Conservation (phyloP, 1,284 basidiomycete species). For the Veloporphyrellus conicus region DNA sequence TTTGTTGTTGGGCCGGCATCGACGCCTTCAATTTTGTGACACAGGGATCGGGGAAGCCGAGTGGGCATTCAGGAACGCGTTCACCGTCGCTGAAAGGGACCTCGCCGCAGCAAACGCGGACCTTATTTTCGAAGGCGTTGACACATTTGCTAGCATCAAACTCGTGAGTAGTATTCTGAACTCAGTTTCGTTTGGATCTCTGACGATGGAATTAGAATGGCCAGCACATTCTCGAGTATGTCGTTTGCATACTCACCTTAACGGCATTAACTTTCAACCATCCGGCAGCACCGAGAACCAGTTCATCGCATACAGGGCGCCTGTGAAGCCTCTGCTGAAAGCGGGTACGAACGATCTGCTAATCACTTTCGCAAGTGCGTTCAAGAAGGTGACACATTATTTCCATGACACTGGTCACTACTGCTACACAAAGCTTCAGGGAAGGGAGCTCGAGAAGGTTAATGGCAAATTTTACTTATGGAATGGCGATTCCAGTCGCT, state of each 20-base stretch:
- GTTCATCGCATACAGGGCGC: conserved; percentile 66
- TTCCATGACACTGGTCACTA: not conserved
- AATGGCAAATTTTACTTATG: conserved; percentile 61
- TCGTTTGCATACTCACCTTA: no score
- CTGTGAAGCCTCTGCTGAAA: conserved; percentile 53
- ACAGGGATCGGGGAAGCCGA: conserved; percentile 82
- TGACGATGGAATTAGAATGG: conserved; percentile 54
- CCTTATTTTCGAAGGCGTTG: conserved; percentile 82
- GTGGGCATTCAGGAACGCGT: conserved; percentile 78
- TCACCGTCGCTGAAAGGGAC: conserved; percentile 51
- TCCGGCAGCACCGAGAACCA: conserved; percentile 63
- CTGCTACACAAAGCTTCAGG: conserved; percentile 37
- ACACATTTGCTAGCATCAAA: conserved; percentile 73
- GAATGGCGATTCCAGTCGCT: conserved; percentile 84
- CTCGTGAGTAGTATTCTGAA: conserved; percentile 46
- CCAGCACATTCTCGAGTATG: conserved; percentile 57
- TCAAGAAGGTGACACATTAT: conserved; percentile 52
- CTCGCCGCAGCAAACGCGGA: conserved; percentile 53
- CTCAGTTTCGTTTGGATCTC: not conserved
- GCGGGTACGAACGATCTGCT: conserved; percentile 63
- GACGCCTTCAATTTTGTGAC: conserved; percentile 1
- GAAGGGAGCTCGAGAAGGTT: conserved; percentile 60
- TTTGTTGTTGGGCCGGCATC: conserved; percentile 8
- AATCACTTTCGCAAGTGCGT: conserved; percentile 72
- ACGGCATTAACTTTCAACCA: no score